Evolutionary conservation across 352 stramenopile genomes (phyloP).

Genomic region (Pythium monospermum): DNA sequence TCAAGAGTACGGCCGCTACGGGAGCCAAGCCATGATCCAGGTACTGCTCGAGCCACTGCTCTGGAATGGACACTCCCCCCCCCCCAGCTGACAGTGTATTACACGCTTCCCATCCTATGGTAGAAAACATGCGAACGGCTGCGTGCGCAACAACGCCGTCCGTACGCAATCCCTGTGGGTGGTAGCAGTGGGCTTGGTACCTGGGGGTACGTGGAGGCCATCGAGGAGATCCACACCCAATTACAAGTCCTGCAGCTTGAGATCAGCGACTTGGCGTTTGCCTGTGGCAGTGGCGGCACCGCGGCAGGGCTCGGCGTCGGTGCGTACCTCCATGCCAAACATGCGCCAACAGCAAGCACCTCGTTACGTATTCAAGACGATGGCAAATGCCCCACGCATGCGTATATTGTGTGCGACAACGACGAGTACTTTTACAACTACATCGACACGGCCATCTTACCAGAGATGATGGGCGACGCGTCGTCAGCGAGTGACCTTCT

Average conservation of each 20-base stretch:
- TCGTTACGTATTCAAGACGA: constrained; percentile 38
- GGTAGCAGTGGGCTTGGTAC: constrained; percentile 91
- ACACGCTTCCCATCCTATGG: not conserved
- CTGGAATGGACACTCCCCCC: no score
- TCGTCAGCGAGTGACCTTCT: constrained; percentile 36
- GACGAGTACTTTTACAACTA: constrained; percentile 82
- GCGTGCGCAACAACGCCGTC: constrained; percentile 40
- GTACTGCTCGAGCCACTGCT: no score
- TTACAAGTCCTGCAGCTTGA: constrained; percentile 46
- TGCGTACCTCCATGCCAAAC: constrained; percentile 56
- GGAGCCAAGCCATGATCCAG: constrained; percentile 79
- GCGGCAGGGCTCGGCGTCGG: constrained; percentile 72
- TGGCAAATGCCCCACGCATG: constrained; percentile 50
- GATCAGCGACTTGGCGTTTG: constrained; percentile 81
- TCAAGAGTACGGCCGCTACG: constrained; percentile 74
- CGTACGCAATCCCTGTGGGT: constrained; percentile 81
- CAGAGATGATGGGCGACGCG: constrained; percentile 50
- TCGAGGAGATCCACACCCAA: constrained; percentile 86
- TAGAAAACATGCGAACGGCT: constrained; percentile 66
- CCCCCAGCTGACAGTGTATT: no score
- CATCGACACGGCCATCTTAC: constrained; percentile 70
- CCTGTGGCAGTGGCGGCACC: constrained; percentile 77
- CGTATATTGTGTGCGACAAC: constrained; percentile 85
- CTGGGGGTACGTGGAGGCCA: constrained; percentile 91
- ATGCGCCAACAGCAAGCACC: constrained; percentile 11